A percentile compares a stretch with the other conserved stretches of the same genome.
phyloP scores from a whole-genome alignment of 768 basidiomycete genomes.

The Lactarius pseudohatsudake region DNA sequence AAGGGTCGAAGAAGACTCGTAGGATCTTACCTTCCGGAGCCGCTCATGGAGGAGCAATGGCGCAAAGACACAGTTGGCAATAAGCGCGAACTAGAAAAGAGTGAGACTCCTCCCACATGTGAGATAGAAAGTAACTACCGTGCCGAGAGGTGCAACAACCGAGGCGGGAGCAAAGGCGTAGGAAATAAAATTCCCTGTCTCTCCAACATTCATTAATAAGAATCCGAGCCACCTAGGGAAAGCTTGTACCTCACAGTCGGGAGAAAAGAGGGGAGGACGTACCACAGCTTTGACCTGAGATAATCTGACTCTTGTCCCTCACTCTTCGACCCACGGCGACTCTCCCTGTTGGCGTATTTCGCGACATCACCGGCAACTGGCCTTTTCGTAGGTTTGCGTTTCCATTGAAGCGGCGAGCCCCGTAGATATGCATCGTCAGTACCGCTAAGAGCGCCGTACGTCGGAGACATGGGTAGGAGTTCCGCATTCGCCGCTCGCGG shows the following conservation, averaged over 20 bases:
- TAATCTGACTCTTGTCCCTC: conserved; percentile 67
- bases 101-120: conserved; percentile 18
- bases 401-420: conserved; percentile 6
- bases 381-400: neutral
- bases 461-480: neutral
- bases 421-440: neutral
- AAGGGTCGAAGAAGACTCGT: conserved; percentile 17
- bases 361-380: neutral
- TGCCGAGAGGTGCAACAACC: conserved; percentile 94
- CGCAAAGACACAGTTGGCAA: conserved; percentile 93
- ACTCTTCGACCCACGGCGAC: conserved; percentile 22
- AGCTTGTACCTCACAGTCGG: neutral
- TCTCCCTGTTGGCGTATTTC: neutral
- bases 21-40: conserved; percentile 64
- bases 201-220: conserved; percentile 85
- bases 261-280: conserved; percentile 30
- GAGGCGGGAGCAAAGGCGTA: conserved; percentile 90
- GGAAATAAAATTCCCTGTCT: conserved; percentile 85
- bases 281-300: conserved; percentile 84
- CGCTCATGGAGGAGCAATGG: conserved; percentile 80
- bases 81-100: conserved; percentile 72
- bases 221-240: conserved; percentile 83
- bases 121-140: conserved; percentile 51
- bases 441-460: conserved; percentile 13
- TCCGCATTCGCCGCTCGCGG: conserved; percentile 6